Evolutionary conservation across 2,329 filamentous ascomycete genomes (phyloP).

Genomic region (Fusarium mundagurra): DNA sequence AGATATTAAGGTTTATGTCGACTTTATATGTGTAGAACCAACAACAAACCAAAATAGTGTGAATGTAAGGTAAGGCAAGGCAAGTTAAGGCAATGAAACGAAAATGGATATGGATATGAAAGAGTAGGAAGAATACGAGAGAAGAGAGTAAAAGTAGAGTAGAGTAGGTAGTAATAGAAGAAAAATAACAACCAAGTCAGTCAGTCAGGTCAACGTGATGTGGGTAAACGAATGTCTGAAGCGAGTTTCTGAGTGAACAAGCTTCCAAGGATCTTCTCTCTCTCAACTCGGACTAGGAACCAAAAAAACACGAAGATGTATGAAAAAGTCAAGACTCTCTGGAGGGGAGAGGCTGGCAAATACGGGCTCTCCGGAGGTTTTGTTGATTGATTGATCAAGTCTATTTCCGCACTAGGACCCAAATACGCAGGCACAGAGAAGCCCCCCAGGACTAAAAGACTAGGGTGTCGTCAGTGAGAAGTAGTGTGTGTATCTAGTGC

Average conservation of each 20-base stretch:
- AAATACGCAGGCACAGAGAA: constrained; percentile 7
- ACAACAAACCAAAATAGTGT: not conserved
- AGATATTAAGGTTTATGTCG: constrained; percentile 14
- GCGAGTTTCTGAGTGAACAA: constrained; percentile 13
- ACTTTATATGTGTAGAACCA: not conserved
- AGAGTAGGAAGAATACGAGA: not conserved
- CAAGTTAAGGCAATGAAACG: not conserved
- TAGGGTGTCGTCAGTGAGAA: constrained; percentile 2
- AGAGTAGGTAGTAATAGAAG: not conserved
- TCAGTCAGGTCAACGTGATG: not conserved
- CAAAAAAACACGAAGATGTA: constrained; percentile 15
- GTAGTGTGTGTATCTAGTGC: constrained; percentile 3
- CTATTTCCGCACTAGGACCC: constrained; percentile 24
- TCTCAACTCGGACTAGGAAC: constrained; percentile 6
- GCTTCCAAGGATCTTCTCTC: constrained; percentile 20
- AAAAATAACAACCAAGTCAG: not conserved
- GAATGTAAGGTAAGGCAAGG: not conserved
- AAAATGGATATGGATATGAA: not conserved
- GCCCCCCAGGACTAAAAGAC: not conserved
- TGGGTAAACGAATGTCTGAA: constrained; percentile 33
- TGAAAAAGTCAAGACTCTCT: constrained; percentile 22
- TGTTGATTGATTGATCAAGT: constrained; percentile 25
- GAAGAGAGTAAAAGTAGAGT: not conserved
- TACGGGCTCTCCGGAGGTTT: constrained; percentile 28
- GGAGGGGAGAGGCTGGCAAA: constrained; percentile 18